These are phyloP conservation scores for Fraxinus platypoda DNA, from an alignment of 305 asterid genomes.

Conservation along the genomic window DNA sequence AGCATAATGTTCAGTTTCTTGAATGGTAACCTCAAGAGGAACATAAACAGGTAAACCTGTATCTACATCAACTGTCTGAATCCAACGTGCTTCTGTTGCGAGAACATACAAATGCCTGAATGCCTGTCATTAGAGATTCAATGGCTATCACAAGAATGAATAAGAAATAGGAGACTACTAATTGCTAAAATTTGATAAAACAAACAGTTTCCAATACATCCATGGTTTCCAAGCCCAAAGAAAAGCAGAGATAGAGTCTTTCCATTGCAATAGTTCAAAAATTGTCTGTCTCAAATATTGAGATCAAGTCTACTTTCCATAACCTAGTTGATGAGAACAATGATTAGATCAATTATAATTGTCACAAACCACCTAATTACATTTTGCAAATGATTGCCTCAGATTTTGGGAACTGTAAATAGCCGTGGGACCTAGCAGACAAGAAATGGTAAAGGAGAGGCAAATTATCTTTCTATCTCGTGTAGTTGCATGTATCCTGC, in stretches of 20 bases:
- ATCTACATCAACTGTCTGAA: constrained; percentile 96
- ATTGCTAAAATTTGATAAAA: constrained; percentile 2
- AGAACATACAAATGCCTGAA: constrained; percentile 97
- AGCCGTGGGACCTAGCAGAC: constrained; percentile 2
- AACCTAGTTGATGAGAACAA: background rate
- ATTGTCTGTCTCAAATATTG: background rate
- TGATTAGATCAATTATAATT: background rate
- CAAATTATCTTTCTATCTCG: background rate
- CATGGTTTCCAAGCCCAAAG: background rate
- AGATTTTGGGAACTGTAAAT: background rate
- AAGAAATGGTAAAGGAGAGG: background rate
- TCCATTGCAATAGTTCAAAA: background rate
- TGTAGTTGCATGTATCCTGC: background rate
- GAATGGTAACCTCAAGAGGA: constrained; percentile 82
- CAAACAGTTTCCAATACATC: background rate
- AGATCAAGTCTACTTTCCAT: background rate
- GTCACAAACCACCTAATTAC: background rate
- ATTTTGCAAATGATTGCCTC: background rate
- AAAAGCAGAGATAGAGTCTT: background rate
- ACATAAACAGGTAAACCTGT: constrained; percentile 89
- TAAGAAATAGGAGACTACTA: background rate
- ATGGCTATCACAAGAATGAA: constrained; percentile 13
- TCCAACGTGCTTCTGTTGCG: constrained; percentile 98
- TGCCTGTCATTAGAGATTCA: constrained; percentile 53
- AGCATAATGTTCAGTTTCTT: constrained; percentile 73